These are phyloP conservation scores for Mycena capillaripes DNA, from an alignment of 768 basidiomycete species.

Conservation along the genomic window DNA sequence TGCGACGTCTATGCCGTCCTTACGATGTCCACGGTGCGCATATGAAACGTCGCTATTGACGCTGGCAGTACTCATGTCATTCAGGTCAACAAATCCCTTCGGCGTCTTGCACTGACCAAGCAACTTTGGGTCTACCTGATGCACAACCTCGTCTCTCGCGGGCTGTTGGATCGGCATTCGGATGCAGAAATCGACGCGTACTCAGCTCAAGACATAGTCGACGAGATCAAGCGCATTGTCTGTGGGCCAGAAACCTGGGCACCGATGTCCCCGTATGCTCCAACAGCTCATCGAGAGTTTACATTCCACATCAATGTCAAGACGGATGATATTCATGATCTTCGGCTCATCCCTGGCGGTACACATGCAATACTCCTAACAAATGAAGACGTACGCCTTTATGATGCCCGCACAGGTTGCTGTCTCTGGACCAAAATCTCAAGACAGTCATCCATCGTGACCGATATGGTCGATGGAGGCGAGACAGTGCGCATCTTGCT, in stretches of 20 bases:
- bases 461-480: not conserved
- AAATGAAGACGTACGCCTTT: not conserved
- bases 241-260: not conserved
- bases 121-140: not conserved
- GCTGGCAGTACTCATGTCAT: not conserved
- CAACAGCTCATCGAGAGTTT: not conserved
- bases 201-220: not conserved
- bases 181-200: not conserved
- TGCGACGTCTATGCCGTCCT: not conserved
- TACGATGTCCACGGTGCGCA: not conserved
- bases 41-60: not conserved
- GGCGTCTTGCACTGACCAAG: not conserved
- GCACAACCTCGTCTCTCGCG: not conserved
- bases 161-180: not conserved
- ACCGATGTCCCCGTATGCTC: not conserved
- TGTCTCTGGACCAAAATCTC: not conserved
- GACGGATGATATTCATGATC: not conserved
- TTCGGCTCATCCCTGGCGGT: not conserved
- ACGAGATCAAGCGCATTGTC: not conserved
- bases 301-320: not conserved
- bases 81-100: not conserved
- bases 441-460: not conserved
- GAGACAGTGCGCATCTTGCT: not conserved
- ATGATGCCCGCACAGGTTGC: not conserved
- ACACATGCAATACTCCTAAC: not conserved